Evolutionary conservation across 139 green algal species (phyloP), one percentile per base, ranked within the genome.

Genomic region (Micromonas pusilla): DNA sequence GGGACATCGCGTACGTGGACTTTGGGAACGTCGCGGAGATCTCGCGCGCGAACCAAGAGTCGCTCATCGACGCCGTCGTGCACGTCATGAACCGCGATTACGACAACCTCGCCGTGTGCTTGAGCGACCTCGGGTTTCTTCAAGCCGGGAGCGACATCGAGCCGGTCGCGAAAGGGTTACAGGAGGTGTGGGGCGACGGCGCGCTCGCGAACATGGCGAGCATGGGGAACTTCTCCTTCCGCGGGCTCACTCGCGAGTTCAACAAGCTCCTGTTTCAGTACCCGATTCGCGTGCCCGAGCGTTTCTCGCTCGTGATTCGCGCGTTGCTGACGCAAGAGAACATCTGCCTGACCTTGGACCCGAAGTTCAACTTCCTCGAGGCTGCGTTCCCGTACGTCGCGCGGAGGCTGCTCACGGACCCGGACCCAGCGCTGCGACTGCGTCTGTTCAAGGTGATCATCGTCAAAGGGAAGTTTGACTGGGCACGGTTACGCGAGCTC

Each of bases 1-100:
- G 94, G 38, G 88, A 92, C 82, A 96, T 99, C 70, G 94, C 91
- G 9, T 99, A 98, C 76, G 92, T 98, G 0, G 94, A 98, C 87
- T 97, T 98, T 85, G 94, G 94, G 70, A 98, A 82, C 67, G 77
- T 82, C 31, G 68, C 67, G 3, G 32, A 77, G 28, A 70, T 82
- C 32, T 82, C 77, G 9, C 28, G 52, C n/a, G 34, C 30, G 0
- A 76, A 81, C 37, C 76, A 81, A 54, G 74, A 80, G 63, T 52
- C 9, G 1, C 25, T 80, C 32, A 82, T 83, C 26, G 79, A 83
- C 54, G 79, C 79, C 33, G 57, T 79, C 37, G 71, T 83, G 26
- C 71, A 79, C 71, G 38, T 52, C 4, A 78, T 83, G 79, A 83
- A 83, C 64, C 31, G 64, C 23, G 79, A 83, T 45, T 83, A 83